Evolutionary conservation across 2,329 filamentous ascomycete genomes (phyloP).

Genomic region (Allantophomopsis cytisporea): DNA sequence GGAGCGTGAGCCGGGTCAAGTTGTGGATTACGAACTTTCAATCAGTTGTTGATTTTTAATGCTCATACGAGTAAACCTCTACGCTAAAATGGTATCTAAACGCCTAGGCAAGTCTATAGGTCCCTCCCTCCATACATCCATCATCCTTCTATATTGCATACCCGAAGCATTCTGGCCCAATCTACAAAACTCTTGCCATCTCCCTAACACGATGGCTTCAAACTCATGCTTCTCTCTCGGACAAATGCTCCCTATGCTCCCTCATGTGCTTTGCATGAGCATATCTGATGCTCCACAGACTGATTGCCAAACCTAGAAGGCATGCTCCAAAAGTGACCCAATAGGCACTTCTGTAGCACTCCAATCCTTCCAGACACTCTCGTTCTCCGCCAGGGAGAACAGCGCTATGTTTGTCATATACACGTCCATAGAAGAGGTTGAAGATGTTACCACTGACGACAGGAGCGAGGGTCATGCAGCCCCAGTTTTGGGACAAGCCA

Average conservation of each 20-base stretch:
- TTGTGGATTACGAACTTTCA: no score
- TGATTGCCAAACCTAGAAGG: conserved; percentile 51
- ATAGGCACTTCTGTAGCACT: conserved; percentile 75
- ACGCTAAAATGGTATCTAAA: no score
- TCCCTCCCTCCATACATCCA: no score
- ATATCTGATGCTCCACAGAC: conserved; percentile 50
- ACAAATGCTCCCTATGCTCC: background rate
- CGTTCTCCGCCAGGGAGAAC: conserved; percentile 55
- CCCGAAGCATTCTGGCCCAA: no score
- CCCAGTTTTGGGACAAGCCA: conserved; percentile 91
- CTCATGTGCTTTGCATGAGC: conserved; percentile 5
- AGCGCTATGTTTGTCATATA: conserved; percentile 71
- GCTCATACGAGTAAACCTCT: no score
- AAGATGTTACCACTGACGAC: conserved; percentile 83
- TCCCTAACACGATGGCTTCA: no score
- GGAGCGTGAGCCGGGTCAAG: no score
- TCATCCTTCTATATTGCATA: no score
- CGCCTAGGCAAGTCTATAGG: no score
- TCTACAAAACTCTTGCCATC: no score
- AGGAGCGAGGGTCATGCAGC: conserved; percentile 81
- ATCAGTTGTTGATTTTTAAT: no score
- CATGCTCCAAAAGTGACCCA: conserved; percentile 64
- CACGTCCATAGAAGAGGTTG: conserved; percentile 76
- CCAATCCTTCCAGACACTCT: conserved; percentile 62
- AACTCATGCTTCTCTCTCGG: no score